A percentile compares a stretch with the other conserved stretches of the same genome.
phyloP scores from a whole-genome alignment of 805 yeast species.

The Ogataea paradorogensis region DNA sequence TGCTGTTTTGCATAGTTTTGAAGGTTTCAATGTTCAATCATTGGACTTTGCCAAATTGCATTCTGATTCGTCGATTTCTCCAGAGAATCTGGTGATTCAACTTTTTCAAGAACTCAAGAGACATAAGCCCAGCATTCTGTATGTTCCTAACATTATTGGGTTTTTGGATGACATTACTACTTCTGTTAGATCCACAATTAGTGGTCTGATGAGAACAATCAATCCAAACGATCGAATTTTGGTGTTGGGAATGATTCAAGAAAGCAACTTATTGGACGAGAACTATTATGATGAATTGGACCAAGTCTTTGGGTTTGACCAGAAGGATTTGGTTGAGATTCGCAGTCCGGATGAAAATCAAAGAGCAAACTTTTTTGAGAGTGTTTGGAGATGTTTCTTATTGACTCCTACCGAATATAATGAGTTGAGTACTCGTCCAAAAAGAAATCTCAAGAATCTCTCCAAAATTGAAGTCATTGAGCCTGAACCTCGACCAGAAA shows the following conservation, averaged over 20 bases:
- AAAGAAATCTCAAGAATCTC: constrained; percentile 39
- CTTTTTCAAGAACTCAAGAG: constrained; percentile 82
- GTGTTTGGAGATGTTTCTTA: constrained; percentile 49
- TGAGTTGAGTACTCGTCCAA: constrained; percentile 57
- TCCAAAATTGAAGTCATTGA: constrained; percentile 7
- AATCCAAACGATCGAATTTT: constrained; percentile 71
- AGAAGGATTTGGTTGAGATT: constrained; percentile 44
- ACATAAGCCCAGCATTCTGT: constrained; percentile 83
- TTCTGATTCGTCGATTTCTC: constrained; percentile 74
- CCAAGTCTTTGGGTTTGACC: constrained; percentile 55
- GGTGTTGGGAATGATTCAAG: constrained; percentile 68
- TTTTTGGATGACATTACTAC: constrained; percentile 70
- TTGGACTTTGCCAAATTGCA: constrained; percentile 76
- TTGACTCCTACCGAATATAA: constrained; percentile 73
- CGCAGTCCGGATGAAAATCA: constrained; percentile 43
- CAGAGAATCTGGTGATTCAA: constrained; percentile 82
- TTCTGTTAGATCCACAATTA: constrained; percentile 68
- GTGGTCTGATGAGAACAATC: constrained; percentile 64
- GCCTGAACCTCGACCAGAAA: not conserved
- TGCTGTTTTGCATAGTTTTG: constrained; percentile 77
- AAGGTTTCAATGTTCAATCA: constrained; percentile 86
- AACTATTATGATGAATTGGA: constrained; percentile 44
- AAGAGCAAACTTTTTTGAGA: constrained; percentile 53
- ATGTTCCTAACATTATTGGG: constrained; percentile 76
- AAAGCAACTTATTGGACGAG: constrained; percentile 15